Evolutionary conservation across 768 basidiomycete genomes (phyloP).

Genomic region (Neoboletus magnificus): DNA sequence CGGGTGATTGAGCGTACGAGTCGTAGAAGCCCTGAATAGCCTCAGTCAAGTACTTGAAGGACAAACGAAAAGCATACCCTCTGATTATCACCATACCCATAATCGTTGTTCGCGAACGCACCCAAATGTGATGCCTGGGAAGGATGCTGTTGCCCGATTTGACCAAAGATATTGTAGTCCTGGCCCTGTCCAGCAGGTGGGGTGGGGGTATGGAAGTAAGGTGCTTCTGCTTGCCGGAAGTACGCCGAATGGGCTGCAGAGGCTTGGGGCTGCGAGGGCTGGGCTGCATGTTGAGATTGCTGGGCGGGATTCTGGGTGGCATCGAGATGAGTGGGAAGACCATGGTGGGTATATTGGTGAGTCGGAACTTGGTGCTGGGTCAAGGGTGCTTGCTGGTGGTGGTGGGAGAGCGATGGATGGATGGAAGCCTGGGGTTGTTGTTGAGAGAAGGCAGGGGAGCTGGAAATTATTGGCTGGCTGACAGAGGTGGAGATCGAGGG

Average conservation of each 20-base stretch:
- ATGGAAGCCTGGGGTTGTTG: conserved; percentile 33
- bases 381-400: conserved; percentile 31
- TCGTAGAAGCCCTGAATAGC: conserved; percentile 69
- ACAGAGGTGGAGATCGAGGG: conserved; percentile 34
- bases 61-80: conserved; percentile 44
- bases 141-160: conserved; percentile 54
- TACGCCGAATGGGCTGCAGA: conserved; percentile 63
- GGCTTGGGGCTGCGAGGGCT: conserved; percentile 38
- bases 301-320: conserved; percentile 44
- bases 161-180: conserved; percentile 64
- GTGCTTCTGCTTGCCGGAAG: conserved; percentile 66
- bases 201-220: conserved; percentile 77
- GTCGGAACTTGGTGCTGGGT: conserved; percentile 35
- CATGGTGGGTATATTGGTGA: conserved; percentile 63
- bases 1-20: conserved; percentile 60
- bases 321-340: conserved; percentile 60
- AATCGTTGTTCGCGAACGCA: conserved; percentile 62
- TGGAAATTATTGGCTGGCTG: conserved; percentile 31
- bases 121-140: conserved; percentile 46
- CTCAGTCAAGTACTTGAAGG: conserved; percentile 6
- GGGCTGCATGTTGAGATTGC: conserved; percentile 41
- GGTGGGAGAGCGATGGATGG: conserved; percentile 29
- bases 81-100: conserved; percentile 64
- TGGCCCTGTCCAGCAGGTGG: conserved; percentile 67
- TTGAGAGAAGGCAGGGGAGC: conserved; percentile 24